Evolutionary conservation across 208 protist species (phyloP), one percentile per base, ranked within the genome.

Genomic region (Leishmania lainsoni): DNA sequence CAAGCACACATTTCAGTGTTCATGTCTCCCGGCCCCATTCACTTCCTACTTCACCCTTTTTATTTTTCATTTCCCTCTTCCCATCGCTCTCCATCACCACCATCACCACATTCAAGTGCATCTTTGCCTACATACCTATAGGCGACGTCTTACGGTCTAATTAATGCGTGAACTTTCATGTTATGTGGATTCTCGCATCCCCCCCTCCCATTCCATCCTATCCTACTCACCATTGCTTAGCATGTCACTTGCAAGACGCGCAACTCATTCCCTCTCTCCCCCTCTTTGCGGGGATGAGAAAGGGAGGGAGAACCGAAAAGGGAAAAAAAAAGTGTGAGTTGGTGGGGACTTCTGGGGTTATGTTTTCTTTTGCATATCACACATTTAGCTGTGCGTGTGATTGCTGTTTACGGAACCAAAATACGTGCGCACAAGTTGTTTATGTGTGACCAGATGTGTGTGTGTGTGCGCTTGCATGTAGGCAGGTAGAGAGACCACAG

Each of bases 61-160:
- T 73, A n/a, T 70, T 54, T 58, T 70, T 66, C 76, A 49, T 32
- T 78, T 63, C 66, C 63, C 71, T 66, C 72, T 61, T n/a, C 45
- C n/a, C 49, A 54, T 76, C 29, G 42, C n/a, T 52, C 32, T 16
- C 52, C 49, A 22, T 26, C 49, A 76, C 26, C 52, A 0, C 22
- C 56, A 22, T 1, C 35, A 39, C 35, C 35, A 39, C 35, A 39
- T 39, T n/a, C 56, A 61, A 5, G 5, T 26, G 29, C 4, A 26
- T 6, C 6, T 4, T n/a, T 26, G 56, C 22, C 12, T 26, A 61
- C 56, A 61, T 17, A 16, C 22, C 22, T 61, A 8, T 12, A 17
- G 22, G 56, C 56, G 8, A 61, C 22, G n/a, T 26, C 17, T 61
- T 61, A n/a, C 22, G 22, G 22, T 16, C 5, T 29, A 58, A 29